Base-by-base conservation (phyloP, 805 yeast genomes). In the Kazachstania kunashirensis region DNA sequence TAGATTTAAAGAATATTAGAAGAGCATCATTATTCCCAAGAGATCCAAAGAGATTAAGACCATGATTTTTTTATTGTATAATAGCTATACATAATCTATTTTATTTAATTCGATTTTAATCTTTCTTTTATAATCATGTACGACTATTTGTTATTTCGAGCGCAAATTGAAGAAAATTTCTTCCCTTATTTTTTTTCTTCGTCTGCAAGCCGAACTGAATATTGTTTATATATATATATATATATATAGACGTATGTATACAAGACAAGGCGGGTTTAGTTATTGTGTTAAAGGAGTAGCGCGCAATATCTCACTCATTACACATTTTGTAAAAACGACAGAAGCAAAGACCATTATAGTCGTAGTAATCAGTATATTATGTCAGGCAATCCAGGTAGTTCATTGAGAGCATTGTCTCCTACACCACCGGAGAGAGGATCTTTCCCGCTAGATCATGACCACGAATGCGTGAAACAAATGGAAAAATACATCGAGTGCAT, bases 1-100 rank as follows among this genome's bases (percentile, higher is more conserved):
- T 92, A 61, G 98, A 86, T 57, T 73, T 92, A 70, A 89, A 89
- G 71, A 92, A 92, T 69, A 92, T 92, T 50, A 82, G 99, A 66
- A 80, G 98, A 61, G 96, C 99, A n/a, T 81, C 95, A 10, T 68
- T 89, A 59, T 92, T 92, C 92, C 99, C 99, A 60, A 83, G 99
- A 70, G 99, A 92, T 65, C 98, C 98, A 48, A 79, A 67, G 63
- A 79, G 98, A 68, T 70, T 92, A 56, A 77, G 83, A 60, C 98
- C 98, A 70, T 36, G 18, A 24, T 8, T 21, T 18, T 29, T 17
- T 18, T 17, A 11, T 9, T 29, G 14, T n/a, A n/a, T n/a, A n/a
- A n/a, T n/a, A n/a, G n/a, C n/a, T n/a, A n/a, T n/a, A n/a, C n/a
- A n/a, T n/a, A n/a, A n/a, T n/a, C n/a, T n/a, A n/a, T n/a, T n/a